These are phyloP conservation scores for Nitzschia sp. DNA, from an alignment of 108 stramenopile species.

Conservation along the genomic window DNA sequence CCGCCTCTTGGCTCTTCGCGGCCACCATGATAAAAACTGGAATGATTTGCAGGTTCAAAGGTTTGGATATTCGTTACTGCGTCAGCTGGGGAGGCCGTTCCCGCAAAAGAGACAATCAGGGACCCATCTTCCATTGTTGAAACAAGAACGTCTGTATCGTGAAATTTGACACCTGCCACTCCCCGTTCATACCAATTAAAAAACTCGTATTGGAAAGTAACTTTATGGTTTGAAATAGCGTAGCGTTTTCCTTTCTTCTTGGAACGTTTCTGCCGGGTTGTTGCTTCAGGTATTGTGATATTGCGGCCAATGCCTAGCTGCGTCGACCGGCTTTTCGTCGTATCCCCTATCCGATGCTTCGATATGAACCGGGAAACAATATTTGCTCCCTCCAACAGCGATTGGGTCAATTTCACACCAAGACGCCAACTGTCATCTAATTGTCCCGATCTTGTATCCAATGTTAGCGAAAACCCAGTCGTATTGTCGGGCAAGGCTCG, in stretches of 20 bases:
- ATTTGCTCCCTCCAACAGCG: background rate
- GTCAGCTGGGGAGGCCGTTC: constrained; percentile 50
- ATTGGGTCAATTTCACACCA: background rate
- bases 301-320: background rate
- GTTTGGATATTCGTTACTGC: constrained; percentile 59
- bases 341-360: too few relatives aligned
- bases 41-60: constrained; percentile 55
- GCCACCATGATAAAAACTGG: constrained; percentile 35
- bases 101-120: constrained; percentile 53
- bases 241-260: background rate
- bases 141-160: constrained; percentile 58
- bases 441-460: background rate
- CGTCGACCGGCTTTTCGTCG: too few relatives aligned
- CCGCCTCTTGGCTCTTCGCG: background rate
- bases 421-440: background rate
- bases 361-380: background rate
- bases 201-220: constrained; percentile 37
- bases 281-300: background rate
- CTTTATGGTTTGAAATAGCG: constrained; percentile 7
- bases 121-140: constrained; percentile 24
- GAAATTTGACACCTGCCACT: constrained; percentile 44
- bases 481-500: background rate
- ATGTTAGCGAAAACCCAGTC: background rate
- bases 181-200: constrained; percentile 53
- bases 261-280: background rate